Percentiles rank a stretch among this genome's conserved stretches.
Evolutionary conservation across 2,329 filamentous ascomycete species (phyloP).

Genomic region (Penicillium sclerotiorum): DNA sequence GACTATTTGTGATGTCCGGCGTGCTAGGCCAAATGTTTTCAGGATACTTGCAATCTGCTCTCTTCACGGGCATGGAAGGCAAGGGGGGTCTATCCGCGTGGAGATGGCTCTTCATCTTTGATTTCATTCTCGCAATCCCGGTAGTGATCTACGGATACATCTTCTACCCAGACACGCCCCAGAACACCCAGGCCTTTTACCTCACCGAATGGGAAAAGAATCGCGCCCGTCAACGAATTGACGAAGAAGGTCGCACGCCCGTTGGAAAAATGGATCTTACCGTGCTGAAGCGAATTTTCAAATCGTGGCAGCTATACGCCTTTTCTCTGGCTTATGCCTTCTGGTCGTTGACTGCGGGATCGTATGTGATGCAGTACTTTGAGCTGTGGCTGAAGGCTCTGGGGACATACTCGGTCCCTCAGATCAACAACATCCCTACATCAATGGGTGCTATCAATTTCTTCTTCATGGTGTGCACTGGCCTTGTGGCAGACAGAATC

Average conservation of each 20-base stretch:
- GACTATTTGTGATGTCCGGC: conserved; percentile 19
- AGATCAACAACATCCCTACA: conserved; percentile 7
- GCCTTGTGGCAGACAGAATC: conserved; percentile 1
- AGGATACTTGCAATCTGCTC: conserved; percentile 45
- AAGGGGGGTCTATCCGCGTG: conserved; percentile 50
- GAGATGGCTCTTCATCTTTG: conserved; percentile 60
- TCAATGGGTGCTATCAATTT: conserved; percentile 7
- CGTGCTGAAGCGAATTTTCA: conserved; percentile 3
- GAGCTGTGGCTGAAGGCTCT: conserved; percentile 6
- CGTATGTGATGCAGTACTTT: conserved; percentile 10
- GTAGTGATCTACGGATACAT: conserved; percentile 41
- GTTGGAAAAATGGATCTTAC: not conserved
- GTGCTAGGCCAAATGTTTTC: conserved; percentile 15
- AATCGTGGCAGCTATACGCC: conserved; percentile 7
- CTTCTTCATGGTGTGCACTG: conserved; percentile 6
- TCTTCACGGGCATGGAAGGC: conserved; percentile 54
- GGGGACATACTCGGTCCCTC: not conserved
- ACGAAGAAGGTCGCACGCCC: conserved; percentile 3
- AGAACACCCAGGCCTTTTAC: conserved; percentile 47
- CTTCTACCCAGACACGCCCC: conserved; percentile 49
- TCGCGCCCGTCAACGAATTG: not conserved
- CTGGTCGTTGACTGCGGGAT: conserved; percentile 4
- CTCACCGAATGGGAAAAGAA: conserved; percentile 1
- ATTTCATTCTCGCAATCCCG: conserved; percentile 54
- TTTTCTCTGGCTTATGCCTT: conserved; percentile 7